Conservation (phyloP, 1,284 basidiomycete genomes). For the Ustilago bromivora region DNA sequence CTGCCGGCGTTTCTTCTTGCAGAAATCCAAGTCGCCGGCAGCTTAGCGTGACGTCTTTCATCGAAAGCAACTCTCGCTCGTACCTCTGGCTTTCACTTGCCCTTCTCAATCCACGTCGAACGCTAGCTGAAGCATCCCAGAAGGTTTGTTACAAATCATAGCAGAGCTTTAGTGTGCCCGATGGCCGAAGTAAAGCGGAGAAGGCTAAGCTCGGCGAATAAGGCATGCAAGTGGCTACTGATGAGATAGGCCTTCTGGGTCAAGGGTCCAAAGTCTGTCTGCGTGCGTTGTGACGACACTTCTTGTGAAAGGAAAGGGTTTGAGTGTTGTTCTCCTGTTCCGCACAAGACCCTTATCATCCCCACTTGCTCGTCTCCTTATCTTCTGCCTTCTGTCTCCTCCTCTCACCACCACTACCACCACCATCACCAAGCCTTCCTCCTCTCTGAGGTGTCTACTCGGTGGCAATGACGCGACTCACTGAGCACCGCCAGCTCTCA, state of each 20-base stretch:
- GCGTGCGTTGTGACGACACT: conserved; percentile 7
- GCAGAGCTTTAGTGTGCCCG: neutral
- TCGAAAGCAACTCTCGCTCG: neutral
- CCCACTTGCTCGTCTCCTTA: neutral
- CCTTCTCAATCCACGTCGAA: neutral
- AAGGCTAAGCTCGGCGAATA: neutral
- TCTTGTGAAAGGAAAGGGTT: conserved; percentile 7
- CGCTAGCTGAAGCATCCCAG: neutral
- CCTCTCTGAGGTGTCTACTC: neutral
- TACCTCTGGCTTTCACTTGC: neutral
- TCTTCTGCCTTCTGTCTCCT: neutral
- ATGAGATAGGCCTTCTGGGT: conserved; percentile 1
- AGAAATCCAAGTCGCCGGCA: conserved; percentile 8
- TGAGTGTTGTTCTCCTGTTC: conserved; percentile 18
- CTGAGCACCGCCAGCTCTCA: conserved; percentile 14
- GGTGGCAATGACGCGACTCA: conserved; percentile 21
- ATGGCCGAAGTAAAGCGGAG: neutral
- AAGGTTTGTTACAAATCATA: neutral
- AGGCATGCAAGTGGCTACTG: neutral
- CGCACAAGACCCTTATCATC: neutral
- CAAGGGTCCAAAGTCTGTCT: conserved; percentile 2
- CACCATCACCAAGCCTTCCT: neutral
- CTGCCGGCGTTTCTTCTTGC: neutral
- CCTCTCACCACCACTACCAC: neutral
- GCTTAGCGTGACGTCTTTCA: neutral